Conservation (phyloP, 768 basidiomycete genomes). For the Artomyces pyxidatus region DNA sequence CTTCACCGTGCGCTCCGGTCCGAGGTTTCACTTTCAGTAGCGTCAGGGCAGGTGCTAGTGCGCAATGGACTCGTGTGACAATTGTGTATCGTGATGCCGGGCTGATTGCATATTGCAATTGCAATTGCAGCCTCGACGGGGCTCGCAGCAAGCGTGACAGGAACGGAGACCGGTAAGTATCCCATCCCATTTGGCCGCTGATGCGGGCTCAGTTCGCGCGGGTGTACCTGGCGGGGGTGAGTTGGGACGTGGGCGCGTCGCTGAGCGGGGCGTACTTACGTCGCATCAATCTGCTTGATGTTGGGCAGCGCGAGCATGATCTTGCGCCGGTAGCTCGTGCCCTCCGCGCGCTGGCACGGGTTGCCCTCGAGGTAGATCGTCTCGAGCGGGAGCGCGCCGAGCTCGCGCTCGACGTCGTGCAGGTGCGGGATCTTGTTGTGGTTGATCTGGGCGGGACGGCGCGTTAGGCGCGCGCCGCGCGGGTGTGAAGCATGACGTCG, state of each 20-base stretch:
- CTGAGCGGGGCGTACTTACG: constrained; percentile 45
- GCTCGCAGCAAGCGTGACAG: too few relatives aligned
- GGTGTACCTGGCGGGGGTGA: not conserved
- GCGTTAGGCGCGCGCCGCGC: not conserved
- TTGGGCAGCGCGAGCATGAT: constrained; percentile 84
- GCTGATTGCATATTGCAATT: too few relatives aligned
- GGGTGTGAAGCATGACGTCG: not conserved
- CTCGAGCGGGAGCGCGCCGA: constrained; percentile 53
- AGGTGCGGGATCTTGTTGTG: constrained; percentile 78
- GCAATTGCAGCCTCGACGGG: too few relatives aligned
- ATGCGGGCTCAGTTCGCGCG: not conserved
- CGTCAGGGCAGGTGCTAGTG: too few relatives aligned
- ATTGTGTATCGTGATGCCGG: too few relatives aligned
- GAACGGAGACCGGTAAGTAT: too few relatives aligned
- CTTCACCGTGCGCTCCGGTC: too few relatives aligned
- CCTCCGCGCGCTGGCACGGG: constrained; percentile 79
- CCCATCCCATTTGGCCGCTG: too few relatives aligned
- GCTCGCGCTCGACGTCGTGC: constrained; percentile 55
- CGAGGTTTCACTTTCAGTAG: too few relatives aligned
- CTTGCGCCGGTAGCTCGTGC: constrained; percentile 77
- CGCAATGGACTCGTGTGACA: too few relatives aligned
- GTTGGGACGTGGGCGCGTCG: constrained; percentile 2
- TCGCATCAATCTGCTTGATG: constrained; percentile 91
- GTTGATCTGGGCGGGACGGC: constrained; percentile 53
- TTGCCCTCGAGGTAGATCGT: constrained; percentile 96